Percentiles rank a stretch among this genome's conserved stretches.
These are phyloP conservation scores for Cicer judaicum DNA, from an alignment of 306 rosid genomes.

Conservation along the genomic window DNA sequence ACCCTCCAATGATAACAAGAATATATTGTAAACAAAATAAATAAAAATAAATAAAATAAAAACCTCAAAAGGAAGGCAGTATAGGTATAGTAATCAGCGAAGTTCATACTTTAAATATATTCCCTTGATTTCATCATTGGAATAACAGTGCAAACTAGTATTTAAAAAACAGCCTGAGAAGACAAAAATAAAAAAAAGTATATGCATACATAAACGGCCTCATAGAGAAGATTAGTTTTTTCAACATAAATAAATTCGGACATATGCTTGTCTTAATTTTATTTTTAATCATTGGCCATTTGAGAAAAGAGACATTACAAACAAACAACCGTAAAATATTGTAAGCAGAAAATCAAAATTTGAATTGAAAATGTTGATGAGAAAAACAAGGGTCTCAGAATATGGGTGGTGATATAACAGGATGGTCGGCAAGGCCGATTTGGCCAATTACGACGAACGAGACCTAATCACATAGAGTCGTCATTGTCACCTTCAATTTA, in stretches of 20 bases:
- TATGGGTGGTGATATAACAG: conserved; percentile 98
- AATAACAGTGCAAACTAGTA: background rate
- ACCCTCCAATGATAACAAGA: conserved; percentile 33
- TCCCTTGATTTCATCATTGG: conserved; percentile 42
- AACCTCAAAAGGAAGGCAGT: conserved; percentile 54
- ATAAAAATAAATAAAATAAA: too few relatives aligned
- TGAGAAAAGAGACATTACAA: background rate
- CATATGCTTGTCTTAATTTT: conserved; percentile 82
- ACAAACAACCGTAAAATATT: too few relatives aligned
- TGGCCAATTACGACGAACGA: conserved; percentile 97
- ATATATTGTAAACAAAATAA: background rate
- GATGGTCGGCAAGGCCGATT: conserved; percentile 86
- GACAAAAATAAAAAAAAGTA: too few relatives aligned
- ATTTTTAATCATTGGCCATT: conserved; percentile 68
- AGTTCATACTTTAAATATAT: conserved; percentile 25
- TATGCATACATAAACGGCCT: conserved; percentile 51
- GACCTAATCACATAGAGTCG: conserved; percentile 65
- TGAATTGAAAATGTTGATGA: too few relatives aligned
- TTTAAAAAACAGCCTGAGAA: too few relatives aligned
- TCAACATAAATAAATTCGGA: conserved; percentile 76
- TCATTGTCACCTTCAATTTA: conserved; percentile 54
- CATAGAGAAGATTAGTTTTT: conserved; percentile 87
- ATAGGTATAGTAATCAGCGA: conserved; percentile 38
- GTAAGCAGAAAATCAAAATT: background rate
- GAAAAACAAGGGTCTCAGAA: conserved; percentile 60